Base-by-base conservation (phyloP, 2,329 filamentous ascomycete species). In the Colletotrichum kahawae region DNA sequence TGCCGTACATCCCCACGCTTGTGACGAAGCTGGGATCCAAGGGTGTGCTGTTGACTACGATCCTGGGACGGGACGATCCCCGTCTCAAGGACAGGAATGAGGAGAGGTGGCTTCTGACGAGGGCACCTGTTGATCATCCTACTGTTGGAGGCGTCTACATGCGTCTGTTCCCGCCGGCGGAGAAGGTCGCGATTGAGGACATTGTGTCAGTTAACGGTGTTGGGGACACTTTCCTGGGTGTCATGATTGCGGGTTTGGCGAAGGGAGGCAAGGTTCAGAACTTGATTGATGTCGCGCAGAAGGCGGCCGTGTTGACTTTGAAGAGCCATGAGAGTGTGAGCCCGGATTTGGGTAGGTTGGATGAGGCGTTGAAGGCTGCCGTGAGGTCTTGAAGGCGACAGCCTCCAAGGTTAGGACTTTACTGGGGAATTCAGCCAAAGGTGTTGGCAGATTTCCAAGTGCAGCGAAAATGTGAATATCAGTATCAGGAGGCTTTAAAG, bases 131-230 rank as follows among this genome's bases (percentile, higher is more conserved):
- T 14, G 87, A 88, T 3, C 88, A 90, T 34, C 86, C 85, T 2
- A 83, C 87, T 9, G 87, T 93, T 0, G 92, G 95, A 0, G 96
- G 96, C 0, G 89, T 98, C 4, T 98, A 98, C 81, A 95, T 98
- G 93, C 83, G 90, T 38, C 78, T 91, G 24, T 94, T 95, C 82
- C 91, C 94, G 0, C 88, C 94, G 0, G 90, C 90, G 1, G 92
- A 94, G 81, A 85, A 87, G 18, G 88, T 98, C 0, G 24, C 87
- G 10, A 51, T 67, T 2, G 85, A 90, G 24, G 92, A 97, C 31
- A 88, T 98, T 2, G 92, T 96, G 2, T 98, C 95, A 62, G 96
- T 98, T 12, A 98, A 98, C 82, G 97, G 96, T 1, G 95, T 95
- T 3, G 97, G 97, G 0, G 97, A 99, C 84, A 98, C 97, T 0